phyloP scores from a whole-genome alignment of 495 filamentous ascomycete genomes.

The Melanomma pulvis-pyrius region DNA sequence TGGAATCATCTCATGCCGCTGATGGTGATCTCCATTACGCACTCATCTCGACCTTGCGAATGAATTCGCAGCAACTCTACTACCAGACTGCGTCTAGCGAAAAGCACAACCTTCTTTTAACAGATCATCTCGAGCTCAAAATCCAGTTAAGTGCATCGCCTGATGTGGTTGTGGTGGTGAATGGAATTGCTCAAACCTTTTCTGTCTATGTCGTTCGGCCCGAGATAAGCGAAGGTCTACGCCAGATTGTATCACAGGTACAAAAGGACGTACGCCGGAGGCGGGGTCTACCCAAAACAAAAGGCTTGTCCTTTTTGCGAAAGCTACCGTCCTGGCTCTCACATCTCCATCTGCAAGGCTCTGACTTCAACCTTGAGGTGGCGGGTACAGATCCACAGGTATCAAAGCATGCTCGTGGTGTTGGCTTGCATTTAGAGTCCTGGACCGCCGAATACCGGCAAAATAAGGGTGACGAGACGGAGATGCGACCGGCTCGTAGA shows the following conservation, averaged over 20 bases:
- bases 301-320: conserved; percentile 69
- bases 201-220: conserved; percentile 85
- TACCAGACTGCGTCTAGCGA: conserved; percentile 84
- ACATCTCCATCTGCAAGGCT: conserved; percentile 80
- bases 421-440: conserved; percentile 83
- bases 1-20: conserved; percentile 90
- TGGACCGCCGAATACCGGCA: conserved; percentile 91
- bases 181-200: conserved; percentile 81
- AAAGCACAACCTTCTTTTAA: conserved; percentile 82
- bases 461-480: conserved; percentile 65
- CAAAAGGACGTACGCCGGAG: conserved; percentile 63
- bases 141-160: conserved; percentile 81
- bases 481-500: conserved; percentile 57
- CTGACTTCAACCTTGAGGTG: conserved; percentile 85
- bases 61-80: conserved; percentile 89
- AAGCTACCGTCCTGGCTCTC: conserved; percentile 81
- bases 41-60: conserved; percentile 75
- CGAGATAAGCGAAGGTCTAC: conserved; percentile 89
- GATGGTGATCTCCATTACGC: conserved; percentile 85
- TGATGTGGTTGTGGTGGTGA: conserved; percentile 78
- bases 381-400: conserved; percentile 84
- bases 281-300: conserved; percentile 31
- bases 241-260: conserved; percentile 85
- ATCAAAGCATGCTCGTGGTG: conserved; percentile 74
- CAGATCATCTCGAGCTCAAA: conserved; percentile 83